Base-by-base conservation (phyloP, 352 stramenopile genomes). In the Globisporangium irregulare region DNA sequence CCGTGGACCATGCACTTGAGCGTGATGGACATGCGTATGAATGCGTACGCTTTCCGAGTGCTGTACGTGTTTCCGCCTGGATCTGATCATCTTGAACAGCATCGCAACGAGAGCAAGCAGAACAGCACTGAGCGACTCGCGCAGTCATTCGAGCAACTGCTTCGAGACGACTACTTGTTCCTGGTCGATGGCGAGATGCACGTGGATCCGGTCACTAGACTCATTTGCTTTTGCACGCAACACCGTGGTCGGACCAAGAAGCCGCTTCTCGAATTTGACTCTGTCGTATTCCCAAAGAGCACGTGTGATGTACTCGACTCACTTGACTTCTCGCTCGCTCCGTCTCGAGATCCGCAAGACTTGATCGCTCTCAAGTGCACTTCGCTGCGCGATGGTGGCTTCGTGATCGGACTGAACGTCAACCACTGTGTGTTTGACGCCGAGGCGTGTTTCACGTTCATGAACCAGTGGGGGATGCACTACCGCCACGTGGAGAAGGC, bases 381-480 rank as follows among this genome's bases (percentile, higher is more conserved):
- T 54, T 54, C 43, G 1, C 41, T 72, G 22, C 15, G 36, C 15
- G 67, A 27, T 5, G 67, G 60, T 15, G 62, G 54, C 3, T 25
- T 72, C 34, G 67, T 64, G 55, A 63, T 72, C 36, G 67, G 60
- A 22, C 15, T 72, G 29, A 68, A 57, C 53, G 50, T 72, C 22
- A 68, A 51, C 36, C 67, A 72, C 38, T 63, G 36, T 15, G 34
- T 72, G 3, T 60, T 72, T 43, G 67, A 68, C 8, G 67, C 51
- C 24, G 34, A 63, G 14, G 51, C 29, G 12, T 62, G 34, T n/a
- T 72, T 72, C 43, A 48, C 61, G 7, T 62, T 72, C 29, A 43
- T 72, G 59, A 64, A 25, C 12, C 41, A 58, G 53, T 72, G 67
- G 59, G 67, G 67, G 3, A 32, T 66, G 41, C 56, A 68, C 67